A percentile compares a stretch with the other conserved stretches of the same genome.
Evolutionary conservation across 306 rosid genomes (phyloP).

Genomic region (Abrus pulchellus): DNA sequence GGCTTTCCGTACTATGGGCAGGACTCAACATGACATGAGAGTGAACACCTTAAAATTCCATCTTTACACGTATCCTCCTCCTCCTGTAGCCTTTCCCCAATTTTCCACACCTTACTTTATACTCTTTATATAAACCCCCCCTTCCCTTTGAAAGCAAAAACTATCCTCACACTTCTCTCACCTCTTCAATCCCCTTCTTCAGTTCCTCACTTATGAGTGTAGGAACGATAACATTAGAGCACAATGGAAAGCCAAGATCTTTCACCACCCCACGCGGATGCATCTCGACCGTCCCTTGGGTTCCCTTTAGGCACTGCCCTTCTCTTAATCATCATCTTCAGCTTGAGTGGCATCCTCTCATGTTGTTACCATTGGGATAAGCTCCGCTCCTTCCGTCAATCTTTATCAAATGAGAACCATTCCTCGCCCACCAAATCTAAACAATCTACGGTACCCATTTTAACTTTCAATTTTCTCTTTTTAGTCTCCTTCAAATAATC

Average conservation of each 20-base stretch:
- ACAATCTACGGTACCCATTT: constrained; percentile 45
- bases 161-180: background rate
- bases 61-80: constrained; percentile 42
- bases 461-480: background rate
- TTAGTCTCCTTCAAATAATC: too few relatives aligned
- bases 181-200: background rate
- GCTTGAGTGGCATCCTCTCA: constrained; percentile 92
- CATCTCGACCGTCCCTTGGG: constrained; percentile 93
- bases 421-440: constrained; percentile 62
- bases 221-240: background rate
- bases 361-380: constrained; percentile 99
- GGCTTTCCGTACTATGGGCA: constrained; percentile 64
- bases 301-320: constrained; percentile 98
- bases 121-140: constrained; percentile 6
- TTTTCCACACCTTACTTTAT: background rate
- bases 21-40: constrained; percentile 41
- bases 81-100: background rate
- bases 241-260: constrained; percentile 75
- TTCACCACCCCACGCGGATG: constrained; percentile 79
- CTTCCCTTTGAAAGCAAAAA: background rate
- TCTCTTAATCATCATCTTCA: constrained; percentile 84
- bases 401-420: constrained; percentile 49
- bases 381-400: constrained; percentile 77
- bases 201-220: constrained; percentile 60
- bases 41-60: constrained; percentile 28